Evolutionary conservation across 768 basidiomycete species (phyloP).

Genomic region (Auriscalpium vulgare): DNA sequence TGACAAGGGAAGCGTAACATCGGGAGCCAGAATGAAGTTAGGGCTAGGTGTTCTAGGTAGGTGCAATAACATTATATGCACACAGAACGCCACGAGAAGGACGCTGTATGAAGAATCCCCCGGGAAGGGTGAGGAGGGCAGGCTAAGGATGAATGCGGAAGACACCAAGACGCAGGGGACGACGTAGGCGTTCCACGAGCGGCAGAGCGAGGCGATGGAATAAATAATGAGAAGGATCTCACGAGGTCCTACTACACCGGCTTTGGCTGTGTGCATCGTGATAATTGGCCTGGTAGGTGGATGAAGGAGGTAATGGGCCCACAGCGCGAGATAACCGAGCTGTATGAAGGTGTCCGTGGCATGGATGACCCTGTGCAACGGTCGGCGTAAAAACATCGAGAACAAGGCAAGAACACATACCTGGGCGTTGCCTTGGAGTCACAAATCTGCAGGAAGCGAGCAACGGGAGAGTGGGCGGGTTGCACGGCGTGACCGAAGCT

Average conservation of each 20-base stretch:
- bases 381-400: too few species aligned
- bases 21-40: conserved; percentile 32
- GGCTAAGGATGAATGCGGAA: conserved; percentile 30
- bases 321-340: conserved; percentile 31
- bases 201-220: conserved; percentile 28
- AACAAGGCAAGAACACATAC: conserved; percentile 18
- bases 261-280: not conserved
- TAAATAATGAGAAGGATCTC: conserved; percentile 33
- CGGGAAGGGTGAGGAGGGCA: conserved; percentile 38
- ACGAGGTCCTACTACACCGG: conserved; percentile 23
- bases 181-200: conserved; percentile 24
- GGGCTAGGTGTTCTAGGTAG: conserved; percentile 37
- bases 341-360: conserved; percentile 33
- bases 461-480: not conserved
- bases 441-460: conserved; percentile 19
- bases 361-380: conserved; percentile 33
- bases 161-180: conserved; percentile 32
- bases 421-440: conserved; percentile 38
- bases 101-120: conserved; percentile 32
- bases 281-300: conserved; percentile 30
- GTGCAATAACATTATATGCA: conserved; percentile 40
- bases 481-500: conserved; percentile 2
- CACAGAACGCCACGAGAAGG: conserved; percentile 32
- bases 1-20: conserved; percentile 36
- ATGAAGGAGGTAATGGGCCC: conserved; percentile 26